These are phyloP conservation scores for Phytopythium mirpurense DNA, from an alignment of 352 stramenopile genomes.

Conservation along the genomic window DNA sequence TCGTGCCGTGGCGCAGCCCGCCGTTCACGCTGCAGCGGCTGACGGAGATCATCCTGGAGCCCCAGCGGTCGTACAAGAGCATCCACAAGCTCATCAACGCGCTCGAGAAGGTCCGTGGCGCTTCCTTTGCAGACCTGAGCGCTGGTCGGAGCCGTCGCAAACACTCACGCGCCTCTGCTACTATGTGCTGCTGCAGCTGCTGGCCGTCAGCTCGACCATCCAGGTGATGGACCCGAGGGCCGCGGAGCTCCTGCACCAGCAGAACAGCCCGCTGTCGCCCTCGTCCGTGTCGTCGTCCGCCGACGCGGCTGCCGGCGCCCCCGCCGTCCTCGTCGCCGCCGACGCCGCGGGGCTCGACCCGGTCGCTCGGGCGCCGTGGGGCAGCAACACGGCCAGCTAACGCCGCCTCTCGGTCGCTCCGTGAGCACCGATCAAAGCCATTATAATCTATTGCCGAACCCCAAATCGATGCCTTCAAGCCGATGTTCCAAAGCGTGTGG, in stretches of 20 bases:
- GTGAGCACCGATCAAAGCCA: no score
- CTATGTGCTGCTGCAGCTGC: slow-evolving; percentile 19
- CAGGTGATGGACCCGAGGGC: slow-evolving; percentile 53
- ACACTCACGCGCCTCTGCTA: no score
- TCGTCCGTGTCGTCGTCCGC: slow-evolving; percentile 17
- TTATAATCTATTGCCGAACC: no score
- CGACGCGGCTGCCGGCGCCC: slow-evolving; percentile 5
- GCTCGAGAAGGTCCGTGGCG: slow-evolving; percentile 55
- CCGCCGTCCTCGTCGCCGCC: slow-evolving; percentile 18
- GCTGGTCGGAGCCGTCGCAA: no score
- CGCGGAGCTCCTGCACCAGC: slow-evolving; percentile 17
- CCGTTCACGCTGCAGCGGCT: slow-evolving; percentile 82
- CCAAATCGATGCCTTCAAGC: no score
- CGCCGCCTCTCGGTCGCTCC: no score
- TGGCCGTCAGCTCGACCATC: slow-evolving; percentile 66
- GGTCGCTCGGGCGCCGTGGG: slow-evolving; percentile 44
- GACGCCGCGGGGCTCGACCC: slow-evolving; percentile 26
- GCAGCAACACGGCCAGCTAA: slow-evolving; percentile 13
- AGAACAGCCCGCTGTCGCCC: slow-evolving; percentile 22
- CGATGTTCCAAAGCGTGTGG: no score
- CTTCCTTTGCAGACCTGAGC: not conserved
- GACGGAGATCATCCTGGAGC: slow-evolving; percentile 72
- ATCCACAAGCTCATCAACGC: slow-evolving; percentile 79
- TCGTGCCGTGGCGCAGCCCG: slow-evolving; percentile 18
- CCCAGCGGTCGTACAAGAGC: slow-evolving; percentile 63